A percentile compares a stretch with the other conserved stretches of the same genome.
phyloP scores from a whole-genome alignment of 2,329 filamentous ascomycete genomes.

The Bisporella sp. region DNA sequence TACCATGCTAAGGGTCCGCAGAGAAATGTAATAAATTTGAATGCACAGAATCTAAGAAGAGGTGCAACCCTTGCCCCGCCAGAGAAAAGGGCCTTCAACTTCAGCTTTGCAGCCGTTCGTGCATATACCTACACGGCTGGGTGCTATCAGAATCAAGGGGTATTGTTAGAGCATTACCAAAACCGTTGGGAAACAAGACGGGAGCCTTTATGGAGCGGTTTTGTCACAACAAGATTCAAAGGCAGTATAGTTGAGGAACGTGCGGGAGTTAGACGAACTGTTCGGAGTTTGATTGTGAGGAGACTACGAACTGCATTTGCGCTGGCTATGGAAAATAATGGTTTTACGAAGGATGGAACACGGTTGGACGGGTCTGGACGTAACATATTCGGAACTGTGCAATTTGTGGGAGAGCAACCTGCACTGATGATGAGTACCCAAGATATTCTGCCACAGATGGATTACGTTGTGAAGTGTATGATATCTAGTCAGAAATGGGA shows the following conservation, averaged over 20 bases:
- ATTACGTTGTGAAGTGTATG: slow-evolving; percentile 11
- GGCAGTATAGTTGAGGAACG: slow-evolving; percentile 1
- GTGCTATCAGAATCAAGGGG: too few relatives aligned
- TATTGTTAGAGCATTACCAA: not conserved
- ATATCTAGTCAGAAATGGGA: not conserved
- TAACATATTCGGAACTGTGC: slow-evolving; percentile 31
- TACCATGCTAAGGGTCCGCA: too few relatives aligned
- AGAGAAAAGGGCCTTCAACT: too few relatives aligned
- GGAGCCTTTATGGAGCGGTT: slow-evolving; percentile 40
- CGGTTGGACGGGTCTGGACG: slow-evolving; percentile 4
- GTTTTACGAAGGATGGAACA: slow-evolving; percentile 32
- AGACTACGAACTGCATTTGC: slow-evolving; percentile 37
- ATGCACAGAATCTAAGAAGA: too few relatives aligned
- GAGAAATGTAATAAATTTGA: too few relatives aligned
- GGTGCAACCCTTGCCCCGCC: too few relatives aligned
- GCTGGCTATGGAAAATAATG: slow-evolving; percentile 36
- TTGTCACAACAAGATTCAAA: slow-evolving; percentile 28
- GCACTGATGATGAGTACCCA: slow-evolving; percentile 18
- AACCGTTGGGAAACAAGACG: slow-evolving; percentile 2
- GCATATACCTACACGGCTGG: not conserved
- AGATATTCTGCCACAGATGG: slow-evolving; percentile 21
- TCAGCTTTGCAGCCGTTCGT: not conserved
- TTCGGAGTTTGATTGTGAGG: slow-evolving; percentile 38
- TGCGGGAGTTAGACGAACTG: slow-evolving; percentile 30
- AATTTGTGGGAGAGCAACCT: slow-evolving; percentile 22